Evolutionary conservation across 805 yeast genomes (phyloP).

Genomic region (Yarrowia osloensis): DNA sequence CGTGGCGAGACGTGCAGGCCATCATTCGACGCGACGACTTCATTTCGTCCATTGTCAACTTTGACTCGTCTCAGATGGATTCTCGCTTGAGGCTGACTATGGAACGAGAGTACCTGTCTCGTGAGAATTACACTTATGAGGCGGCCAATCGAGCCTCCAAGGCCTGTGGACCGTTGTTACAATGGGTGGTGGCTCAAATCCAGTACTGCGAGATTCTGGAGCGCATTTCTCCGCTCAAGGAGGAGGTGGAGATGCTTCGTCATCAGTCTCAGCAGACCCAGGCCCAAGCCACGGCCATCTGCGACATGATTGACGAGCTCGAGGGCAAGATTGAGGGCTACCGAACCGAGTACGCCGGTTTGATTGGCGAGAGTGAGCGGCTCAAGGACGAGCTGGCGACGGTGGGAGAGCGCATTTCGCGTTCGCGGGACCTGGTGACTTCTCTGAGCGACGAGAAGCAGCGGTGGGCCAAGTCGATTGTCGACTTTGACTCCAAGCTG

Average conservation of each 20-base stretch:
- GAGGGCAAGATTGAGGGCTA: conserved; percentile 67
- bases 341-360: conserved; percentile 65
- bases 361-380: conserved; percentile 77
- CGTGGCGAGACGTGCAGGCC: conserved; percentile 82
- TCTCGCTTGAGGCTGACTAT: conserved; percentile 55
- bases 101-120: conserved; percentile 60
- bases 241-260: conserved; percentile 65
- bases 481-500: conserved; percentile 51
- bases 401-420: conserved; percentile 60
- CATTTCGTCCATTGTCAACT: conserved; percentile 76
- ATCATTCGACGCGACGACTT: conserved; percentile 86
- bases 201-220: conserved; percentile 70
- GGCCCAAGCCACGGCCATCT: conserved; percentile 72
- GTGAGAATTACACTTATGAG: conserved; percentile 67
- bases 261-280: conserved; percentile 59
- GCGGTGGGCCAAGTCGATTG: conserved; percentile 71
- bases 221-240: conserved; percentile 68
- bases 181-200: conserved; percentile 91
- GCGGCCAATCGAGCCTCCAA: conserved; percentile 85
- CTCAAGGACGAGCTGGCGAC: conserved; percentile 68
- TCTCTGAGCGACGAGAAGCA: conserved; percentile 65
- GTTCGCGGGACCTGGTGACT: conserved; percentile 64
- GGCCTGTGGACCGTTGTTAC: conserved; percentile 89
- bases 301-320: conserved; percentile 77
- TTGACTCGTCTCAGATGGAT: conserved; percentile 61